Evolutionary conservation across 768 basidiomycete species (phyloP), one percentile per base, ranked within the genome.

Genomic region (Auricularia cornea): DNA sequence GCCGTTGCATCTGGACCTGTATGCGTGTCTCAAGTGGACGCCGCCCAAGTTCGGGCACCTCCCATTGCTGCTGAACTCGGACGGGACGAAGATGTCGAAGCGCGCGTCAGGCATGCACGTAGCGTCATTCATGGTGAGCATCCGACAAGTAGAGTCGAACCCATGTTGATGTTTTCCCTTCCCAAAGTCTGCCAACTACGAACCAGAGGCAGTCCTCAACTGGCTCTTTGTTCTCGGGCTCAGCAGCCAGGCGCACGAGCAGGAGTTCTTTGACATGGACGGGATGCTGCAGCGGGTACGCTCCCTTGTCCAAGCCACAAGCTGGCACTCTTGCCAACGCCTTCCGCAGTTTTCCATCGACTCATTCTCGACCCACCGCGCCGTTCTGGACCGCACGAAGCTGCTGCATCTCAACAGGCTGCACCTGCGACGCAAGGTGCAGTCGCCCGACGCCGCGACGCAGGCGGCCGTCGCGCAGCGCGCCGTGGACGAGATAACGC

Each of bases 151-250:
- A n/a, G n/a, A n/a, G n/a, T n/a, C n/a, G n/a, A n/a, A n/a, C n/a
- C n/a, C n/a, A n/a, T n/a, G n/a, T n/a, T n/a, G n/a, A n/a, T n/a
- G n/a, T n/a, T n/a, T n/a, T n/a, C n/a, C n/a, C n/a, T n/a, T n/a
- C n/a, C n/a, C n/a, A n/a, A n/a, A n/a, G n/a, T n/a, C n/a, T n/a
- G n/a, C 85, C 56, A 95, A 94, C 0, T 98, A 92, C 87, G 95
- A 98, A 70, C 90, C 94, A 0, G 81, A 81, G 51, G 93, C 94
- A 2, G 74, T 99, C 16, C 75, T 95, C 29, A 98, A 98, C 70
- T 98, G 95, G 88, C 82, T 98, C 8, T 92, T 92, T 4, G 78
- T 98, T 20, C 88, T 92, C n/a, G 95, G 97, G 1, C 98, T 95
- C 92, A 92, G 94, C 28, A 84, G 81, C 11, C 78, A 81, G 10